Conservation (phyloP, 2,329 filamentous ascomycete genomes). For the Blastomyces parvus region DNA sequence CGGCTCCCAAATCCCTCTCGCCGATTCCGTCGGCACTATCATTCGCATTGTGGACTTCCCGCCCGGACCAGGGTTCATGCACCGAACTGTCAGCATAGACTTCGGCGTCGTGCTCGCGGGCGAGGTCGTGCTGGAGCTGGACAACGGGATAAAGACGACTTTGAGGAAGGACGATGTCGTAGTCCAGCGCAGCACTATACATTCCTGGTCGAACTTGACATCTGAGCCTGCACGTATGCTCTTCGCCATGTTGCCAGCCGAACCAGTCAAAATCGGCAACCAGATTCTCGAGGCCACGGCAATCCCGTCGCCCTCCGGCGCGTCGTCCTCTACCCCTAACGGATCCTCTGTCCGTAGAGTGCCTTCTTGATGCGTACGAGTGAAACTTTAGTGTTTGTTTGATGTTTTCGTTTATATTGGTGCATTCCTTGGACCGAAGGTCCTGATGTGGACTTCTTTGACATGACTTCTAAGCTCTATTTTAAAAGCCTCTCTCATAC, state of each 20-base stretch:
- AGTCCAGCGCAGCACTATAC: conserved; percentile 24
- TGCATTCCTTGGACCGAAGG: background rate
- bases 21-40: conserved; percentile 16
- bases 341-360: background rate
- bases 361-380: background rate
- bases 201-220: conserved; percentile 20
- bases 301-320: conserved; percentile 6
- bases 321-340: background rate
- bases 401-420: background rate
- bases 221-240: conserved; percentile 17
- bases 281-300: conserved; percentile 17
- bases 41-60: conserved; percentile 24
- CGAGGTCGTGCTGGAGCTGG: conserved; percentile 23
- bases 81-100: conserved; percentile 23
- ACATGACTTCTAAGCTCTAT: background rate
- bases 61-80: conserved; percentile 18
- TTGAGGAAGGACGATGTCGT: conserved; percentile 23
- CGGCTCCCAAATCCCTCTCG: conserved; percentile 20
- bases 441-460: background rate
- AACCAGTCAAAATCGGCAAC: conserved; percentile 15
- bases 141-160: conserved; percentile 22
- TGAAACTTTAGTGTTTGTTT: background rate
- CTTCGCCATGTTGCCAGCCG: conserved; percentile 17
- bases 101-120: conserved; percentile 26
- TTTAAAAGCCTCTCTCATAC: background rate